phyloP scores from a whole-genome alignment of 768 basidiomycete genomes.

The Cystobasidium ongulense region DNA sequence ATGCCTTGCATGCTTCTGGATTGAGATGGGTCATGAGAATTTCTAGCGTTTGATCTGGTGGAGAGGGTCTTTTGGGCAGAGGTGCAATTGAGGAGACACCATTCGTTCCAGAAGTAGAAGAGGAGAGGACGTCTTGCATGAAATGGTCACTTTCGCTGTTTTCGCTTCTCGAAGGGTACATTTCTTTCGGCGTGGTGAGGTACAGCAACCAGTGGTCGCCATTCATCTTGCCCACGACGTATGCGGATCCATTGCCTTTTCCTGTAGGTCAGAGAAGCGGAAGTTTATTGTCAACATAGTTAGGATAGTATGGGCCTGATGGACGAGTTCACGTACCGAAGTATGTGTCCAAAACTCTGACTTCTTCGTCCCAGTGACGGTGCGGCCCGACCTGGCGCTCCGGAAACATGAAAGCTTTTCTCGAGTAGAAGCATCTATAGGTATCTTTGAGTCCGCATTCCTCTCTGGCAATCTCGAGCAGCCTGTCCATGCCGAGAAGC shows the following conservation, averaged over 20 bases:
- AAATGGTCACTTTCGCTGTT: conserved; percentile 33
- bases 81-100: conserved; percentile 36
- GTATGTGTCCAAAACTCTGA: conserved; percentile 79
- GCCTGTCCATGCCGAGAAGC: conserved; percentile 84
- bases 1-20: conserved; percentile 63
- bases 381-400: conserved; percentile 90
- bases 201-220: conserved; percentile 98
- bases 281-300: too few relatives aligned
- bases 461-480: conserved; percentile 74
- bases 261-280: too few relatives aligned
- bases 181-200: conserved; percentile 60
- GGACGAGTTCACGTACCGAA: conserved; percentile 63
- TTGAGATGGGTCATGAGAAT: conserved; percentile 92
- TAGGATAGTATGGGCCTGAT: too few relatives aligned
- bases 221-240: conserved; percentile 94
- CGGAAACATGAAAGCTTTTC: conserved; percentile 99
- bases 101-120: conserved; percentile 34
- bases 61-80: conserved; percentile 35
- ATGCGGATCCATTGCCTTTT: conserved; percentile 62
- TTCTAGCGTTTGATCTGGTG: conserved; percentile 86
- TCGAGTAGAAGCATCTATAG: conserved; percentile 90
- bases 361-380: conserved; percentile 85
- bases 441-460: conserved; percentile 45
- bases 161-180: conserved; percentile 33
- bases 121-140: conserved; percentile 23